These are phyloP conservation scores for Trichaptum fuscoviolaceum DNA, from an alignment of 768 basidiomycete genomes.

Conservation along the genomic window DNA sequence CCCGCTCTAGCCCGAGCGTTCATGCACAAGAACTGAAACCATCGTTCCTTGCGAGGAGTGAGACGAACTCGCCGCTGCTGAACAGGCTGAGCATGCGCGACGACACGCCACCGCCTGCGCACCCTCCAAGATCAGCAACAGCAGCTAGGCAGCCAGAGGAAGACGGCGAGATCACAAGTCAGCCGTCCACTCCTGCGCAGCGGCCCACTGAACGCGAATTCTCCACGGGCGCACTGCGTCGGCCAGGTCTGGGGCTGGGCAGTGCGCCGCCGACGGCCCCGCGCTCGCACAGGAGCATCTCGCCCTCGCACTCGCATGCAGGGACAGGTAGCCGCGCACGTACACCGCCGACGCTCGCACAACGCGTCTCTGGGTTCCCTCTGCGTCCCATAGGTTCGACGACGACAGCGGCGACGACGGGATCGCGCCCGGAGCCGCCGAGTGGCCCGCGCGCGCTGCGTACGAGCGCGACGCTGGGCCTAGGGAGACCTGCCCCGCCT, in stretches of 20 bases:
- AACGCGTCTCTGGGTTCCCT: too few species aligned
- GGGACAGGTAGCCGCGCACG: slow-evolving; percentile 23
- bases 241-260: slow-evolving; percentile 25
- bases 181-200: slow-evolving; percentile 18
- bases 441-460: slow-evolving; percentile 37
- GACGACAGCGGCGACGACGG: slow-evolving; percentile 7
- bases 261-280: slow-evolving; percentile 42
- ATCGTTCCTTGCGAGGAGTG: not conserved
- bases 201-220: not conserved
- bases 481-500: slow-evolving; percentile 18
- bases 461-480: slow-evolving; percentile 19
- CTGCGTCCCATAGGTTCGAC: too few species aligned
- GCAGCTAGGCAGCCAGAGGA: slow-evolving; percentile 24
- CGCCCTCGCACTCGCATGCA: slow-evolving; percentile 25
- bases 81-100: not conserved
- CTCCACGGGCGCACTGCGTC: not conserved
- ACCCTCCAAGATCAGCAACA: too few species aligned
- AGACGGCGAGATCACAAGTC: slow-evolving; percentile 46
- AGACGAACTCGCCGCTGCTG: not conserved
- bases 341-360: not conserved
- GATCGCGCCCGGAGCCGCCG: slow-evolving; percentile 28
- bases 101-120: not conserved
- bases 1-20: not conserved
- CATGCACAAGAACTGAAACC: not conserved
- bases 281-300: slow-evolving; percentile 34